Base-by-base conservation (phyloP, 2,329 filamentous ascomycete species). In the Fusarium compactum region DNA sequence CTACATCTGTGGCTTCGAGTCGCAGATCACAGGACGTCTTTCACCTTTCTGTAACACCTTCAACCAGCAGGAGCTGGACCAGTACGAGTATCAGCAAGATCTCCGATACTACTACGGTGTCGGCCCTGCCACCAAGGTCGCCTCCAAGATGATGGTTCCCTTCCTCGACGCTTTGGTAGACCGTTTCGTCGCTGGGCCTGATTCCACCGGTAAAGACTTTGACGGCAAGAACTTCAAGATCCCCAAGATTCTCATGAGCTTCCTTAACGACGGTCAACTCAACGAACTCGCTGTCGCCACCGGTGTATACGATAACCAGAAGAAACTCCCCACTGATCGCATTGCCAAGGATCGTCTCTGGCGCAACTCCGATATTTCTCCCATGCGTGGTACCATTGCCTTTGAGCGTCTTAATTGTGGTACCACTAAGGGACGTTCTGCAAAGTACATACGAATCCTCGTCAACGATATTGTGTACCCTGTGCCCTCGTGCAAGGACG, bases 1-100 rank as follows among this genome's bases (percentile, higher is more conserved):
- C 0, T 91, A 92, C 71, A 82, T 92, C n/a, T 93, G 90, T 71
- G 90, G 89, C 6, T 92, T 91, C 63, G 90, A 93, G 73, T 89
- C 86, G 5, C 90, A 92, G 72, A 91, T 92, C 68, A 88, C 83
- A 0, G 90, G 90, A 2, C 80, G 79, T 3, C 77, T 87, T 6
- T 91, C 88, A 7, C 87, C 89, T 0, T 92, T 87, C 81, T 92
- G 90, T 75, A 80, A 81, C 53, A 82, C 90, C 18, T 89, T 91
- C 72, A 89, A 85, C 5, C 82, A 90, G 34, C 81, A 87, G 5
- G 90, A 92, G 76, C 82, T 91, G 58, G 80, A 85, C 30, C 79
- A 86, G 70, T 92, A 92, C 69, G 89, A 92, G 72, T 92, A 92
- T 76, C 83, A 85, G 3, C 89, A 92, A 69, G 90, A 92, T 73